Evolutionary conservation across 2,329 filamentous ascomycete genomes (phyloP).

Genomic region (Ceratocystis huliohia): DNA sequence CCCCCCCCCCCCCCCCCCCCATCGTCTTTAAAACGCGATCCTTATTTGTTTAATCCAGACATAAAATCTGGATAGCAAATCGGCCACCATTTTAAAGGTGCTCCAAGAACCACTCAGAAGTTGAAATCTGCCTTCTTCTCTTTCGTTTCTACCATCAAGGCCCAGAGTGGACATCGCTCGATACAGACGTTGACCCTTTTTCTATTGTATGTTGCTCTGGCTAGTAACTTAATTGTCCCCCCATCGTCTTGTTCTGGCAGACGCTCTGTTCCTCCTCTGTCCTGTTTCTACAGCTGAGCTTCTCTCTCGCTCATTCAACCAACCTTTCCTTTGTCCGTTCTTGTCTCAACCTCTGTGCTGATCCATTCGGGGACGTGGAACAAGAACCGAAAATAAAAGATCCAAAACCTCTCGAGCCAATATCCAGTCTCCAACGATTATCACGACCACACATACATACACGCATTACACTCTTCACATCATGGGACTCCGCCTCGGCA

Average conservation of each 20-base stretch:
- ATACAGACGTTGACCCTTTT: background rate
- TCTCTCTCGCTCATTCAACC: background rate
- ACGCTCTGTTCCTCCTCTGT: background rate
- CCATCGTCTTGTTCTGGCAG: background rate
- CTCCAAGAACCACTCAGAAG: background rate
- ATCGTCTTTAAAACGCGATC: background rate
- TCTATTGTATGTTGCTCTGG: background rate
- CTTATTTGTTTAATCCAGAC: background rate
- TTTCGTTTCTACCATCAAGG: background rate
- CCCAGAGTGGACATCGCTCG: background rate
- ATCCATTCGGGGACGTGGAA: background rate
- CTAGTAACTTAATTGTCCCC: background rate
- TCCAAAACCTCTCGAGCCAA: too few relatives aligned
- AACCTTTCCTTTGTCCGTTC: background rate
- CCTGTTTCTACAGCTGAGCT: background rate
- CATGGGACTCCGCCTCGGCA: conserved; percentile 15
- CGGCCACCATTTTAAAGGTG: background rate
- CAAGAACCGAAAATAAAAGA: background rate
- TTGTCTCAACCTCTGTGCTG: background rate
- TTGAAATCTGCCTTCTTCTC: background rate
- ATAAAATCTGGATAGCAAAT: background rate
- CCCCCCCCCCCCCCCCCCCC: too few relatives aligned
- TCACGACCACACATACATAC: background rate
- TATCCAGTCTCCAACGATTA: background rate
- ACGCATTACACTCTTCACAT: background rate